These are phyloP conservation scores for Cryphonectria nitschkei DNA, from an alignment of 2,329 filamentous ascomycete species.

Conservation along the genomic window DNA sequence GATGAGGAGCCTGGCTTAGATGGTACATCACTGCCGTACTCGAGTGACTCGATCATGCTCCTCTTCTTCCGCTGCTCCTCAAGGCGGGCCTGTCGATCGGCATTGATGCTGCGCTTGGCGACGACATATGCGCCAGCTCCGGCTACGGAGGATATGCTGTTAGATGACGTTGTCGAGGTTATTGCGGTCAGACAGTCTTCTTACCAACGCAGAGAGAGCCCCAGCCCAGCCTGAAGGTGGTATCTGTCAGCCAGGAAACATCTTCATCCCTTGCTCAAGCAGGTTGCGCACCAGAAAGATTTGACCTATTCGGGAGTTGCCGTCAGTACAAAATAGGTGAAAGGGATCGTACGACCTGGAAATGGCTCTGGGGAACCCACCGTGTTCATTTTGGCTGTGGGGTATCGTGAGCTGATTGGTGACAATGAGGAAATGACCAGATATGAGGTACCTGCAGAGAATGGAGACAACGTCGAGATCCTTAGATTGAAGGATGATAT, in stretches of 20 bases:
- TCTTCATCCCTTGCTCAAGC: not conserved
- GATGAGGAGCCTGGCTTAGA: conserved; percentile 40
- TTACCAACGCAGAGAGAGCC: conserved; percentile 82
- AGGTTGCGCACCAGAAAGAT: conserved; percentile 62
- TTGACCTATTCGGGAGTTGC: conserved; percentile 51
- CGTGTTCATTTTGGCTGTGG: conserved; percentile 54
- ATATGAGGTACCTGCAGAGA: not conserved
- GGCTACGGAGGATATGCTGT: conserved; percentile 52
- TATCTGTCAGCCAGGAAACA: conserved; percentile 23
- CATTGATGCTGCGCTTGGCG: conserved; percentile 92
- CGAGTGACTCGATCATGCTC: conserved; percentile 59
- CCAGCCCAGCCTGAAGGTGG: conserved; percentile 77
- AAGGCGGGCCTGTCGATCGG: conserved; percentile 75
- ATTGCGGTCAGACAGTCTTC: conserved; percentile 45
- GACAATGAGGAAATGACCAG: not conserved
- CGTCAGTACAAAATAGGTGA: conserved; percentile 18
- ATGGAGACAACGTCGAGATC: not conserved
- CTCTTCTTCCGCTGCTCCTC: conserved; percentile 69
- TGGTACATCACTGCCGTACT: conserved; percentile 48
- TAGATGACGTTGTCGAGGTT: not conserved
- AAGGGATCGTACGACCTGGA: not conserved
- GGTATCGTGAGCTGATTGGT: too few species aligned
- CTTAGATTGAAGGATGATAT: not conserved
- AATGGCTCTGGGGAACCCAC: conserved; percentile 42
- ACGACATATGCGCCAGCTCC: conserved; percentile 94